Evolutionary conservation across 2,329 filamentous ascomycete species (phyloP).

Genomic region (Aspergillus neoniger): DNA sequence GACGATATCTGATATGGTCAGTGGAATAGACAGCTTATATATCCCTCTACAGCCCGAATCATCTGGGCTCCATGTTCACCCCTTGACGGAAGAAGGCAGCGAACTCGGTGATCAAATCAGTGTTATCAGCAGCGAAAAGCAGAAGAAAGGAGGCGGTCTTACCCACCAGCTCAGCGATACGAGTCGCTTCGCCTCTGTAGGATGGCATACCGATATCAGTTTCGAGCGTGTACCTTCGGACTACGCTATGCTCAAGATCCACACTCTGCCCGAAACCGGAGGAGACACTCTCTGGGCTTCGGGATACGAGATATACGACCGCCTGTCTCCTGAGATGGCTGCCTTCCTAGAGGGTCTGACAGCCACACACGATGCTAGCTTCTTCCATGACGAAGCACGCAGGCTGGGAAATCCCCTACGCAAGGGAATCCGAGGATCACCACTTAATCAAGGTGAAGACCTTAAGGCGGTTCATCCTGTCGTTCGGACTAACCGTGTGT

Average conservation of each 20-base stretch:
- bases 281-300: conserved; percentile 68
- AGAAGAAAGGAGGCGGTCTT: conserved; percentile 46
- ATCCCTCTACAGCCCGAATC: conserved; percentile 44
- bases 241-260: conserved; percentile 62
- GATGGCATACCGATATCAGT: conserved; percentile 63
- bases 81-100: conserved; percentile 58
- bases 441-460: conserved; percentile 56
- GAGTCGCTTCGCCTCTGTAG: conserved; percentile 46
- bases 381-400: conserved; percentile 51
- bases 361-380: conserved; percentile 57
- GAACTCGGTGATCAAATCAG: conserved; percentile 63
- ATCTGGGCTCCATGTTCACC: conserved; percentile 63
- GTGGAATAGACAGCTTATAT: not conserved
- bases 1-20: not conserved
- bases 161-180: conserved; percentile 36
- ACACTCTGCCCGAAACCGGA: conserved; percentile 57
- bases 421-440: conserved; percentile 52
- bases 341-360: conserved; percentile 62
- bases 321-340: conserved; percentile 58
- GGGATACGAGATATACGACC: conserved; percentile 67
- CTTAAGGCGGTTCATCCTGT: conserved; percentile 59
- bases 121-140: conserved; percentile 61
- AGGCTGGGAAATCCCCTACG: conserved; percentile 37
- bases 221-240: conserved; percentile 67
- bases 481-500: conserved; percentile 57